Conservation (phyloP, 140 eudicot species). For the Flaveria floridana region DNA sequence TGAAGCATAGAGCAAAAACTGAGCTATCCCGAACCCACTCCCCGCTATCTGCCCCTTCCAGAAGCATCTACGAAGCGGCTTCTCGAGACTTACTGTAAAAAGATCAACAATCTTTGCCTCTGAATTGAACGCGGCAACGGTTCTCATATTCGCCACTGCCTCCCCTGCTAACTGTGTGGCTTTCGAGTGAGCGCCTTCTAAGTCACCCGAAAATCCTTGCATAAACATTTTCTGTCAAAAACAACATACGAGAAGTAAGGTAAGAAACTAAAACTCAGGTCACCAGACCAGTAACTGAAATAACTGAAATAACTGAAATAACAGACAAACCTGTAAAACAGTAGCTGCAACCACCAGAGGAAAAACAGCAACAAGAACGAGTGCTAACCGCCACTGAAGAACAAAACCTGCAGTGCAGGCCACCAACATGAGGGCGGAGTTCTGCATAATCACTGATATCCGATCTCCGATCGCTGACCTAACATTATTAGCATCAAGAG, state of each 20-base stretch:
- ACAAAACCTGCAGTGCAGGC: slow-evolving; percentile 94
- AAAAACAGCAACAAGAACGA: slow-evolving; percentile 84
- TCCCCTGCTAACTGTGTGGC: slow-evolving; percentile 96
- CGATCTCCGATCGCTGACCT: slow-evolving; percentile 88
- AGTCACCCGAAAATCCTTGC: slow-evolving; percentile 94
- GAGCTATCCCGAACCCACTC: slow-evolving; percentile 83
- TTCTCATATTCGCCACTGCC: slow-evolving; percentile 85
- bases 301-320: not conserved
- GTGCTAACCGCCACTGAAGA: slow-evolving; percentile 94
- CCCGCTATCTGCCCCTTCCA: slow-evolving; percentile 99
- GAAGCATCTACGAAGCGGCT: slow-evolving; percentile 72
- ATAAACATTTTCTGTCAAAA: slow-evolving; percentile 81
- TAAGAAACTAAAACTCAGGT: slow-evolving; percentile 12
- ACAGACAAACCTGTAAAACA: slow-evolving; percentile 68
- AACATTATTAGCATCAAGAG: slow-evolving; percentile 84
- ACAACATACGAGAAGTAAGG: not conserved
- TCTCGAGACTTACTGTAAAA: slow-evolving; percentile 57
- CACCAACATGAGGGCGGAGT: slow-evolving; percentile 86
- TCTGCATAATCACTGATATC: slow-evolving; percentile 89
- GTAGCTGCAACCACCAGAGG: slow-evolving; percentile 93
- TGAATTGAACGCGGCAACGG: slow-evolving; percentile 91
- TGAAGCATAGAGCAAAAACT: slow-evolving; percentile 82
- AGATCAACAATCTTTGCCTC: slow-evolving; percentile 70
- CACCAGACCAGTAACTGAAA: not conserved
- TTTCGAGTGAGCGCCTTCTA: slow-evolving; percentile 86